Evolutionary conservation across 257 asterid genomes (phyloP).

Genomic region (Verbascum thapsus): DNA sequence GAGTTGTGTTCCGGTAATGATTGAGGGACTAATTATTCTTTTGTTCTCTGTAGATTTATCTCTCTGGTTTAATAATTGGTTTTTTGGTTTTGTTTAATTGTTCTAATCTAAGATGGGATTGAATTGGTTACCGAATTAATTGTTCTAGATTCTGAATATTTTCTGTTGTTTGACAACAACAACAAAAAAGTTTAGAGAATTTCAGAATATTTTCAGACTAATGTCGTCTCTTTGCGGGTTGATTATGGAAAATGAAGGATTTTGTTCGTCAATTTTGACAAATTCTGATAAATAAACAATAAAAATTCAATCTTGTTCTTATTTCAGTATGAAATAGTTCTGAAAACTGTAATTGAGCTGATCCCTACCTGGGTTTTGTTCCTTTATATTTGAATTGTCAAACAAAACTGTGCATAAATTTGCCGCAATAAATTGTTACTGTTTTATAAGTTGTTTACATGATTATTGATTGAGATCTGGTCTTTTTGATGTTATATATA

Average conservation of each 20-base stretch:
- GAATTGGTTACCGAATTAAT: conserved; percentile 35
- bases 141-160: not conserved
- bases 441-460: not conserved
- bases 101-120: conserved; percentile 15
- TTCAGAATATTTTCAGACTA: not conserved
- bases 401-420: not conserved
- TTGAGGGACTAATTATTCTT: conserved; percentile 14
- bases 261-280: conserved; percentile 27
- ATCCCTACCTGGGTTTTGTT: conserved; percentile 26
- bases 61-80: conserved; percentile 32
- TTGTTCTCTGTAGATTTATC: not conserved
- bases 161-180: no score
- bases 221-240: conserved; percentile 12
- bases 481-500: conserved; percentile 33
- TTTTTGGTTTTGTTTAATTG: conserved; percentile 13
- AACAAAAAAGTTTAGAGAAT: no score
- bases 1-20: conserved; percentile 38
- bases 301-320: conserved; percentile 21
- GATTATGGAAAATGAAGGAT: conserved; percentile 29
- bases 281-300: not conserved
- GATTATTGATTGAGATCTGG: conserved; percentile 40
- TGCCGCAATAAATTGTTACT: not conserved
- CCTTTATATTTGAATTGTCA: not conserved
- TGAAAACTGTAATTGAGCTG: conserved; percentile 34
- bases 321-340: conserved; percentile 17